Evolutionary conservation across 106 monocot species (phyloP), one percentile per base, ranked within the genome.

Genomic region (Dioscorea alata): DNA sequence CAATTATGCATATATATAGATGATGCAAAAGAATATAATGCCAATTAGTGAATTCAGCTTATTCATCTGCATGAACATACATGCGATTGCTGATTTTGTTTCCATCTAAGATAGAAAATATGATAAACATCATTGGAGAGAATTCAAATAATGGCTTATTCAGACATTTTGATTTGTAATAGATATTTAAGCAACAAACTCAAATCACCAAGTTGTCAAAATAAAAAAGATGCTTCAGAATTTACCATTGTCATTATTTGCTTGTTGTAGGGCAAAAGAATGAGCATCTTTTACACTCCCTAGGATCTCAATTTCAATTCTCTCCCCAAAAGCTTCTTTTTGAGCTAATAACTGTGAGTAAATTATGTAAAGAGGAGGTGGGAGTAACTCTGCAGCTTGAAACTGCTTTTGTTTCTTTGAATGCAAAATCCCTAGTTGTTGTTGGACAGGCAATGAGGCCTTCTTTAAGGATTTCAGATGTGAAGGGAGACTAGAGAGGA

Each of bases 401-500:
- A 85, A 79, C 79, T 99, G 99, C 74, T 99, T 93, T 48, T 85
- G 49, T 74, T 87, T 99, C 84, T 99, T 99, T 12, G 99, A 82
- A 65, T 99, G 99, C 50, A 72, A 63, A 63, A 99, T 86, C 32
- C 93, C 93, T 15, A 99, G 53, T 79, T 93, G 99, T 49, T 93
- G 93, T 34, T 99, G 99, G 56, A 99, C 77, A 50, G 99, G 93
- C 57, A 99, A 80, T 32, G 99, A 85, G 76, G 93, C 99, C 74
- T 93, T 99, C 78, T 93, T 99, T 75, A 99, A 76, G 57, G 93
- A 81, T 69, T 99, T 99, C 35, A 99, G 77, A 83, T 99, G 90
- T 51, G 90, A 90, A 23, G 99, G 92, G 20, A 99, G 73, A 73
- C 83, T 99, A 57, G 90, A 88, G 17, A 99, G 86, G 60, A 99